Conservation (phyloP, 495 filamentous ascomycete species). For the Diplogelasinospora grovesii region DNA sequence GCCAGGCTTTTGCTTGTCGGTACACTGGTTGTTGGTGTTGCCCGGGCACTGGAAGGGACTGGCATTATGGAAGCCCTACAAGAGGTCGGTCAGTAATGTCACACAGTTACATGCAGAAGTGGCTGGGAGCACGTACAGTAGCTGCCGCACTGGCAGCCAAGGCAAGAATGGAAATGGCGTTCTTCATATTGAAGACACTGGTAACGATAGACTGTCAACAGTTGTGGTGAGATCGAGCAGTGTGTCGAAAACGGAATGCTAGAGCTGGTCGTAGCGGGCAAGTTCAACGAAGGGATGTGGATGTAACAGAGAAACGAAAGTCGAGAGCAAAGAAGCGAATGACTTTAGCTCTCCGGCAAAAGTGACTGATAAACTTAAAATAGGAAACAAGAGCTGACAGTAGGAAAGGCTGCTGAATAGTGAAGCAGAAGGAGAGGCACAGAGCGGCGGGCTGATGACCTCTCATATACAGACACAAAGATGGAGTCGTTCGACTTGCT, state of each 20-base stretch:
- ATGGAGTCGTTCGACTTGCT: constrained; percentile 3
- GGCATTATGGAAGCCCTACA: constrained; percentile 50
- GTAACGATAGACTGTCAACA: constrained; percentile 12
- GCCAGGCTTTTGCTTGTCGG: constrained; percentile 54
- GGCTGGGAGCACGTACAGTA: constrained; percentile 38
- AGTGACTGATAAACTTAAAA: constrained; percentile 19
- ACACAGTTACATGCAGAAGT: too few species aligned
- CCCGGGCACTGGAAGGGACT: constrained; percentile 58
- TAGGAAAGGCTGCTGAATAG: background rate
- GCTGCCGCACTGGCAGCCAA: constrained; percentile 54
- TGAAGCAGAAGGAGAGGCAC: background rate
- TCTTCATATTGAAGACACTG: constrained; percentile 40
- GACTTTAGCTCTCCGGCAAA: constrained; percentile 41
- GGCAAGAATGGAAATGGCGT: constrained; percentile 41
- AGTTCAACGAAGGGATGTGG: constrained; percentile 21
- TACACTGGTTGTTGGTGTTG: constrained; percentile 75
- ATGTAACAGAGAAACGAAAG: constrained; percentile 25
- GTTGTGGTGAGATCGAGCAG: too few species aligned
- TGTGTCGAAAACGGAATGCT: background rate
- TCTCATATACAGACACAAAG: constrained; percentile 17
- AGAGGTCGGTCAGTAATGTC: too few species aligned
- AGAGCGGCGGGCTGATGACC: constrained; percentile 2
- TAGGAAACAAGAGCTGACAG: constrained; percentile 20
- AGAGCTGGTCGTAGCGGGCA: constrained; percentile 2
- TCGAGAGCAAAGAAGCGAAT: constrained; percentile 51